phyloP scores from a whole-genome alignment of 345 rosid genomes.

The Linum trigynum region DNA sequence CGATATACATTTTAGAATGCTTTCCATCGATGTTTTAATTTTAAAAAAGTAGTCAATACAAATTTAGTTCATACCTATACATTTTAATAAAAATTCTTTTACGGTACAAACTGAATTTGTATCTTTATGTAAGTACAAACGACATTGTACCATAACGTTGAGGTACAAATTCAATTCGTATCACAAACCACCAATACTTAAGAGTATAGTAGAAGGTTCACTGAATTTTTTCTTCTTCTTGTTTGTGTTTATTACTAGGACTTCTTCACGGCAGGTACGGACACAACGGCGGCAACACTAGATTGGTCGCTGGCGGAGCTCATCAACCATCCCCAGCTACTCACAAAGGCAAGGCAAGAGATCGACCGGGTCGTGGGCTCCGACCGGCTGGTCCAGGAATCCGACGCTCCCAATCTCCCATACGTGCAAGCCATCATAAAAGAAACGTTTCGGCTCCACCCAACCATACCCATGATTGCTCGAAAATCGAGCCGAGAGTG shows the following conservation, averaged over 20 bases:
- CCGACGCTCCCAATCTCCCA: slow-evolving; percentile 24
- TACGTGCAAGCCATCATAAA: slow-evolving; percentile 35
- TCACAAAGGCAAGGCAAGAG: slow-evolving; percentile 31
- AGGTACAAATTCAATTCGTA: no score
- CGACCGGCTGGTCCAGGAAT: slow-evolving; percentile 26
- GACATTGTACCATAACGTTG: no score
- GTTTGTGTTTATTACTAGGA: slow-evolving; percentile 17
- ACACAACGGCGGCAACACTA: slow-evolving; percentile 27
- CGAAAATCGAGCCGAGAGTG: slow-evolving; percentile 25
- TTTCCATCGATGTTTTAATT: no score
- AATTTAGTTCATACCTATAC: no score
- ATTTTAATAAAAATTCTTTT: no score
- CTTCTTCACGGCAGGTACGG: slow-evolving; percentile 39
- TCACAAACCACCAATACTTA: background rate
- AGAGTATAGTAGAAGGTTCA: no score
- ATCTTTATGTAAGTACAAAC: background rate
- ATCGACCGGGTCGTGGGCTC: slow-evolving; percentile 23
- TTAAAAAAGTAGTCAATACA: no score
- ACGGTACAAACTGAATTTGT: background rate
- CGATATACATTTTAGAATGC: no score
- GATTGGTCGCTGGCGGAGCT: slow-evolving; percentile 45
- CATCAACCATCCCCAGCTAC: slow-evolving; percentile 27
- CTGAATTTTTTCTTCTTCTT: no score
- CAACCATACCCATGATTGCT: slow-evolving; percentile 31
- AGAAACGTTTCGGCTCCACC: slow-evolving; percentile 42